These are phyloP conservation scores for Mrakia frigida DNA, from an alignment of 768 basidiomycete genomes.

Conservation along the genomic window DNA sequence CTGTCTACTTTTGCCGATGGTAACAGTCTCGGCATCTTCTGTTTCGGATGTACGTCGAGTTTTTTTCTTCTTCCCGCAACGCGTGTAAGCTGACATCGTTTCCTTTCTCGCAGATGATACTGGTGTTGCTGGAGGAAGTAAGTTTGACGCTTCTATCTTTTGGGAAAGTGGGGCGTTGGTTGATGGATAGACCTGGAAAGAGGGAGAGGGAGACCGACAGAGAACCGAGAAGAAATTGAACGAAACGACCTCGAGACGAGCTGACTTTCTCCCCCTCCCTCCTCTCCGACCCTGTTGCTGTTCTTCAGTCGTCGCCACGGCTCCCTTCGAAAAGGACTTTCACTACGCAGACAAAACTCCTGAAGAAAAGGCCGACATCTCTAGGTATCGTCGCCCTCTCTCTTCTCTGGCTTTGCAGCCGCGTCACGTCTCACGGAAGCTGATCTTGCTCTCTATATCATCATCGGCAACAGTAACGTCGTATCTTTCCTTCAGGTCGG, in stretches of 20 bases:
- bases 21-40: constrained; percentile 68
- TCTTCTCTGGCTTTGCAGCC: not conserved
- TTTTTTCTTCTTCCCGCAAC: not conserved
- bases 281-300: no score
- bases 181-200: not conserved
- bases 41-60: constrained; percentile 69
- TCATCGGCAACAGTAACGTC: not conserved
- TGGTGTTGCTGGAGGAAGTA: constrained; percentile 64
- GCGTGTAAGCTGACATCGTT: constrained; percentile 37
- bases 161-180: not conserved
- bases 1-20: constrained; percentile 49
- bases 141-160: not conserved
- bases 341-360: constrained; percentile 49
- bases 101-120: constrained; percentile 41
- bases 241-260: not conserved
- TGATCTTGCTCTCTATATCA: not conserved
- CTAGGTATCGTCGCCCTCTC: constrained; percentile 46
- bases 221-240: not conserved
- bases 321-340: constrained; percentile 50
- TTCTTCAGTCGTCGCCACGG: constrained; percentile 24
- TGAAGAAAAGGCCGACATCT: constrained; percentile 59
- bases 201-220: not conserved
- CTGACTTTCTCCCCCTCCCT: not conserved
- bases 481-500: not conserved
- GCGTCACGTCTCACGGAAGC: not conserved